These are phyloP conservation scores for Juglanconis juglandina DNA, from an alignment of 2,329 filamentous ascomycete species.

Conservation along the genomic window DNA sequence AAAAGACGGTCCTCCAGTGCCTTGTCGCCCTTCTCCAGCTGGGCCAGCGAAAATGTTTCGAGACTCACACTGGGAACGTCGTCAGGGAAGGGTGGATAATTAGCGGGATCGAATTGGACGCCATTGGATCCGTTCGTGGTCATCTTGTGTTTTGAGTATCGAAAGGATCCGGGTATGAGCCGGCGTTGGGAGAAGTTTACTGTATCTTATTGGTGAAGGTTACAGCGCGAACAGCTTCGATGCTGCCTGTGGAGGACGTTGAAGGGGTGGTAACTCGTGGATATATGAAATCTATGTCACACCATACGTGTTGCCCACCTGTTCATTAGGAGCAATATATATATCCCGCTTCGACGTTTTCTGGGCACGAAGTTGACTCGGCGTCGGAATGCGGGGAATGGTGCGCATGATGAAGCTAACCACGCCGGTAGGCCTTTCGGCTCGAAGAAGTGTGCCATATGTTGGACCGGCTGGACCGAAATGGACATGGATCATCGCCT, in stretches of 20 bases:
- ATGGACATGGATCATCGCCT: background rate
- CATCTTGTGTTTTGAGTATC: background rate
- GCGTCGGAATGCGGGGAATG: background rate
- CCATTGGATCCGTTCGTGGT: background rate
- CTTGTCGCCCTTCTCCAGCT: slow-evolving; percentile 17
- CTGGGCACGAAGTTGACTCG: background rate
- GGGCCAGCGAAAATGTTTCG: slow-evolving; percentile 15
- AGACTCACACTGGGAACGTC: slow-evolving; percentile 16
- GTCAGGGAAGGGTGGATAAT: slow-evolving; percentile 13
- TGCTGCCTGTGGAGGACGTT: too few relatives aligned
- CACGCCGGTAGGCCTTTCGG: background rate
- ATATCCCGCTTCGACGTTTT: background rate
- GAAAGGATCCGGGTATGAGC: too few relatives aligned
- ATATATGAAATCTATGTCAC: too few relatives aligned
- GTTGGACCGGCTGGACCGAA: background rate
- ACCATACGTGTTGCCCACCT: background rate
- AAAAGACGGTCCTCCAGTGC: slow-evolving; percentile 12
- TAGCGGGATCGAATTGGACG: background rate
- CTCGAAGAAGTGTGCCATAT: background rate
- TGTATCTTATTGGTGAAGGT: too few relatives aligned
- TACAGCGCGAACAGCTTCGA: too few relatives aligned
- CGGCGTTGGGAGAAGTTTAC: too few relatives aligned
- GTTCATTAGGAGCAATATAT: background rate
- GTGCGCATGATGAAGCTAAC: background rate
- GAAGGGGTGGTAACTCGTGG: background rate